These are phyloP conservation scores for Podaxis sp. DNA, from an alignment of 768 basidiomycete species.

Conservation along the genomic window DNA sequence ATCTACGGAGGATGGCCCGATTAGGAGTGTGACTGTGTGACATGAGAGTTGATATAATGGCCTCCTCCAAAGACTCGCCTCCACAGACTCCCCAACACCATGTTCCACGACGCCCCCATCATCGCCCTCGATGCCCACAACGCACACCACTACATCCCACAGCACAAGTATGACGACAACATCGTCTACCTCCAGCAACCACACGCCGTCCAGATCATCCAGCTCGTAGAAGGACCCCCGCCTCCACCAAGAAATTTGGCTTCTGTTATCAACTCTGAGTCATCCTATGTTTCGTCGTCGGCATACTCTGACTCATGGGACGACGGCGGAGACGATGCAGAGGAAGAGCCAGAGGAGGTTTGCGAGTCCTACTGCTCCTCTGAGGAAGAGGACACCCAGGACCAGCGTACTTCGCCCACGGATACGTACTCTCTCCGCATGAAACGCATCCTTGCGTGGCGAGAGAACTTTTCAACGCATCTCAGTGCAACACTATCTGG, in stretches of 20 bases:
- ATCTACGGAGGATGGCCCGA: conserved; percentile 11
- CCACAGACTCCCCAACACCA: conserved; percentile 16
- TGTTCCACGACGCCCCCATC: conserved; percentile 23
- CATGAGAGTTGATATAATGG: conserved; percentile 12
- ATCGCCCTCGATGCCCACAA: conserved; percentile 20
- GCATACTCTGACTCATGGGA: conserved; percentile 31
- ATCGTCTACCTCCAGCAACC: conserved; percentile 49
- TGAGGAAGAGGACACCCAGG: conserved; percentile 23
- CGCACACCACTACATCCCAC: conserved; percentile 21
- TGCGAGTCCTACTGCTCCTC: conserved; percentile 76
- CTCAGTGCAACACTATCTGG: conserved; percentile 38
- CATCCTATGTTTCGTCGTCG: conserved; percentile 37
- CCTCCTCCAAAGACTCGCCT: background rate
- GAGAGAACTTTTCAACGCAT: conserved; percentile 53
- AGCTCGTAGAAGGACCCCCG: conserved; percentile 67
- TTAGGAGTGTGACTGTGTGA: conserved; percentile 11
- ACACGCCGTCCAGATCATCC: conserved; percentile 62
- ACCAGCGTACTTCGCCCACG: conserved; percentile 16
- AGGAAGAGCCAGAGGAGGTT: conserved; percentile 44
- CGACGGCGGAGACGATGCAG: conserved; percentile 32
- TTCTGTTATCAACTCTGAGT: conserved; percentile 37
- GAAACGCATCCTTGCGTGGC: conserved; percentile 72
- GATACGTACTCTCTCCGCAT: conserved; percentile 56
- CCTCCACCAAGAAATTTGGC: conserved; percentile 49
- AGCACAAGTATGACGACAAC: conserved; percentile 33